Evolutionary conservation across 2,329 filamentous ascomycete species (phyloP).

Genomic region (Pezicula neosporulosa): DNA sequence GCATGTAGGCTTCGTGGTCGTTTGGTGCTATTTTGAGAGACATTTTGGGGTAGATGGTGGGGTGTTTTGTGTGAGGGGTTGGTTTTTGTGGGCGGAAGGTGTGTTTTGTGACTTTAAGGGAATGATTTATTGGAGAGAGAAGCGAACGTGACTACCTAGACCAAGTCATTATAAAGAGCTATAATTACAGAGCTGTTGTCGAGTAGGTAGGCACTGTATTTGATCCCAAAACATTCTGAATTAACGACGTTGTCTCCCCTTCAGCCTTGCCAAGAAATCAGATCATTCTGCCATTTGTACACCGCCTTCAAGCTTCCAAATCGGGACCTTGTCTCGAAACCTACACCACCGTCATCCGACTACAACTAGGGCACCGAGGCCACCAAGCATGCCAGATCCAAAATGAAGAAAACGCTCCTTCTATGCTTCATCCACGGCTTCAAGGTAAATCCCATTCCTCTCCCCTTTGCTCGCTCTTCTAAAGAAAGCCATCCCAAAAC

Average conservation of each 20-base stretch:
- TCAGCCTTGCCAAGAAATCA: neutral
- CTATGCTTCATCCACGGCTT: slow-evolving; percentile 87
- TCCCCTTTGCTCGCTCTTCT: no score
- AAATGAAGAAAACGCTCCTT: slow-evolving; percentile 74
- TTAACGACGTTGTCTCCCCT: no score
- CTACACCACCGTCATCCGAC: neutral
- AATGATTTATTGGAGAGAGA: no score
- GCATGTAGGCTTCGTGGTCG: slow-evolving; percentile 50
- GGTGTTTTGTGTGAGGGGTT: neutral
- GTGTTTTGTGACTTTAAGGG: no score
- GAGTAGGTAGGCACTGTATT: no score
- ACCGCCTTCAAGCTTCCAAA: neutral
- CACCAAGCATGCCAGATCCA: slow-evolving; percentile 22
- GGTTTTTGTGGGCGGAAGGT: neutral
- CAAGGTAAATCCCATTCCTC: slow-evolving; percentile 49
- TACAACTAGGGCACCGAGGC: no score
- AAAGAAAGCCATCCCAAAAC: neutral
- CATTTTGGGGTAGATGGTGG: neutral
- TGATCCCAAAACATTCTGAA: no score
- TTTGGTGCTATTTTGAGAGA: neutral
- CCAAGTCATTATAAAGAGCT: no score
- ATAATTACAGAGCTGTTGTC: no score
- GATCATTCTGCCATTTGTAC: neutral
- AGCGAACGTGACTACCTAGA: no score
- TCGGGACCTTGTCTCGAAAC: neutral